Percentiles rank a stretch among this genome's conserved stretches.
Conservation (phyloP, 1,284 basidiomycete genomes). For the Puccinia novopanici region DNA sequence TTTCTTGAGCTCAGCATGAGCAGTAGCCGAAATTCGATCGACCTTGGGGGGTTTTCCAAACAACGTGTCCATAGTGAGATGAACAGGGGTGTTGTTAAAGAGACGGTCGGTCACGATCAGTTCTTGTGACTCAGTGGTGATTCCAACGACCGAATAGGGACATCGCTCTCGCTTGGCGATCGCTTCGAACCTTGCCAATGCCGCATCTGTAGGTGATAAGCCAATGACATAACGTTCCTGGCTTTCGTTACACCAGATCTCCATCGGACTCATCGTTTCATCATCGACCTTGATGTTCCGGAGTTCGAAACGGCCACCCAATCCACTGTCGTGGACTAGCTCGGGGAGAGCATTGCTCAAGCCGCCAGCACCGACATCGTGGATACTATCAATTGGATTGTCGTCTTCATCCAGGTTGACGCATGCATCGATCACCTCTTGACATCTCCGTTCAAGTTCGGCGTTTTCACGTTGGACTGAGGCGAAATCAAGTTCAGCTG, state of each 20-base stretch:
- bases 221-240: constrained; percentile 98
- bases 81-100: constrained; percentile 71
- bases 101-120: constrained; percentile 87
- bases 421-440: constrained; percentile 95
- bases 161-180: constrained; percentile 87
- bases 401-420: constrained; percentile 66
- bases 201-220: constrained; percentile 54
- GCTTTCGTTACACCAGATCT: constrained; percentile 99
- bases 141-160: constrained; percentile 89
- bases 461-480: constrained; percentile 97
- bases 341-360: constrained; percentile 95
- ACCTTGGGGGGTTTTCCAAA: constrained; percentile 97
- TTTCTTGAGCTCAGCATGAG: constrained; percentile 58
- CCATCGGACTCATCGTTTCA: constrained; percentile 94
- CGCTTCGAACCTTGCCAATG: constrained; percentile 66
- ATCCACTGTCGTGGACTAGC: constrained; percentile 87
- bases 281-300: constrained; percentile 90
- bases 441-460: constrained; percentile 95
- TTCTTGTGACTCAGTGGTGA: constrained; percentile 69
- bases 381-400: constrained; percentile 91
- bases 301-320: constrained; percentile 91
- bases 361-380: constrained; percentile 97
- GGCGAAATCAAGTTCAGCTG: constrained; percentile 92
- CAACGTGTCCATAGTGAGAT: constrained; percentile 88
- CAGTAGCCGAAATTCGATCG: constrained; percentile 72